These are phyloP conservation scores for Boechera retrofracta DNA, from an alignment of 345 rosid genomes.

Conservation along the genomic window DNA sequence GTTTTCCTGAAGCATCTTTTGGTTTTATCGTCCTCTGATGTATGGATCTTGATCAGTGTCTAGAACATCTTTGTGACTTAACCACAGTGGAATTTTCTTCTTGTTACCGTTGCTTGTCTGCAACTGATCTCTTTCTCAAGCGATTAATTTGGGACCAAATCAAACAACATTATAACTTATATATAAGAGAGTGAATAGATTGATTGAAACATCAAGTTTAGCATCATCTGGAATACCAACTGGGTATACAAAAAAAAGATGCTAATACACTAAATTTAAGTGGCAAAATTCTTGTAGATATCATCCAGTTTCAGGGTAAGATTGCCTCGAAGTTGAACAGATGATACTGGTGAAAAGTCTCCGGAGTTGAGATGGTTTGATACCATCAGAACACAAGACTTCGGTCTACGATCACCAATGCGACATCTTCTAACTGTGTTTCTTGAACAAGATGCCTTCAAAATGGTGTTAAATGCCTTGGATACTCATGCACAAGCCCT, in stretches of 20 bases:
- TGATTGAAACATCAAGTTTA: slow-evolving; percentile 18
- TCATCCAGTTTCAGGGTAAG: not conserved
- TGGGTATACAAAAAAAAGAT: not conserved
- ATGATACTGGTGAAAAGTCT: not conserved
- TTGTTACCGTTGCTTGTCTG: not conserved
- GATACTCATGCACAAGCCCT: slow-evolving; percentile 84
- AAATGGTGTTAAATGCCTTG: slow-evolving; percentile 47
- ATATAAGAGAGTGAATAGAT: not conserved
- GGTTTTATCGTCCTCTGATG: slow-evolving; percentile 38
- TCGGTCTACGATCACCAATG: not conserved
- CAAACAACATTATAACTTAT: not conserved
- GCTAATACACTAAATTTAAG: slow-evolving; percentile 9
- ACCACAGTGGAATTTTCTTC: slow-evolving; percentile 22
- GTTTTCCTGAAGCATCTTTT: slow-evolving; percentile 31
- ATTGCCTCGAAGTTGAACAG: slow-evolving; percentile 1
- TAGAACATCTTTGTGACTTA: slow-evolving; percentile 29
- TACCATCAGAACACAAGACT: not conserved
- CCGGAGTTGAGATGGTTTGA: not conserved
- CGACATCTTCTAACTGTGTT: slow-evolving; percentile 9
- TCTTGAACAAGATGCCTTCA: slow-evolving; percentile 33
- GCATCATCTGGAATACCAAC: slow-evolving; percentile 14
- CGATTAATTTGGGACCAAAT: not conserved
- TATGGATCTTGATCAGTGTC: slow-evolving; percentile 31
- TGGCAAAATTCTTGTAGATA: slow-evolving; percentile 21
- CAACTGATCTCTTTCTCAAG: not conserved